A percentile compares a stretch with the other conserved stretches of the same genome.
These are phyloP conservation scores for Bipolaris sorokiniana DNA, from an alignment of 2,329 filamentous ascomycete genomes.

Conservation along the genomic window DNA sequence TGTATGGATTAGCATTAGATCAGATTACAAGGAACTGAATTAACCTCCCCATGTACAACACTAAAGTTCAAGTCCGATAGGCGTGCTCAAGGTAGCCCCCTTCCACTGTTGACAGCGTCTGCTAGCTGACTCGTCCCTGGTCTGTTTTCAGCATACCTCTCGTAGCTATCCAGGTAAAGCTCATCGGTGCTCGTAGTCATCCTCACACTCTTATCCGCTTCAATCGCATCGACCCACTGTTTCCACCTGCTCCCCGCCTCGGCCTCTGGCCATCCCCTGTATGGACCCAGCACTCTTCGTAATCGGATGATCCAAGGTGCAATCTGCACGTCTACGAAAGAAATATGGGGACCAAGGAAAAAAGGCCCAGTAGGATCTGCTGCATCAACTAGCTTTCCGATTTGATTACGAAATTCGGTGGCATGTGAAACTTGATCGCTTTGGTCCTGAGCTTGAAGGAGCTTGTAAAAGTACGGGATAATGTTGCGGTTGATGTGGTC, in stretches of 20 bases:
- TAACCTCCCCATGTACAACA: background rate
- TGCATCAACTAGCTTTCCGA: conserved; percentile 66
- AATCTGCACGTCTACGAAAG: conserved; percentile 75
- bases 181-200: conserved; percentile 71
- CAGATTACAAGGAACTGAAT: background rate
- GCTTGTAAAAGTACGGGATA: conserved; percentile 75
- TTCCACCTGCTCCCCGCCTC: conserved; percentile 69
- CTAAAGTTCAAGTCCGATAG: background rate
- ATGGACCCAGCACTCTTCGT: conserved; percentile 67
- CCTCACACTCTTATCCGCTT: conserved; percentile 66
- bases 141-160: conserved; percentile 67
- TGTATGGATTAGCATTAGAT: background rate
- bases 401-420: conserved; percentile 68
- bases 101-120: conserved; percentile 65
- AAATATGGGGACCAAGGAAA: conserved; percentile 65
- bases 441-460: conserved; percentile 69
- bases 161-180: conserved; percentile 71
- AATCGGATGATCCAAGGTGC: conserved; percentile 77
- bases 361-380: conserved; percentile 69
- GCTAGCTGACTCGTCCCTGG: conserved; percentile 65
- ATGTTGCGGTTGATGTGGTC: conserved; percentile 81
- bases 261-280: conserved; percentile 69
- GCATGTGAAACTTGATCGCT: conserved; percentile 65
- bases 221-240: conserved; percentile 73
- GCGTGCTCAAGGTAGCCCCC: conserved; percentile 54